These are phyloP conservation scores for sorghum (Sorghum bicolor) DNA, from an alignment of 176 grass and related monocot genomes.

Conservation along the genomic window Sorghum_bicolor_NCBIv3 NC_012872.2:58045001-58045500, in stretches of 20 bases:
- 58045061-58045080: background rate
- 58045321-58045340: background rate
- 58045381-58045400: background rate
- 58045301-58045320: background rate
- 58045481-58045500: slow-evolving; percentile 83
- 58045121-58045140: background rate
- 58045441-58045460: slow-evolving; percentile 64
- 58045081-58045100: background rate
- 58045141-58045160: background rate
- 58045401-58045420: slow-evolving; percentile 20
- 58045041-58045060: background rate
- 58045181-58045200: background rate
- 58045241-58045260: background rate
- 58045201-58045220: background rate
- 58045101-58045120: background rate
- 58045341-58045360: background rate
- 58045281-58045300: background rate
- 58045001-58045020: background rate
- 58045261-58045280: background rate
- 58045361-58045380: background rate
- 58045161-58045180: background rate
- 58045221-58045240: background rate
- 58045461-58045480: slow-evolving; percentile 84
- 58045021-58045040: background rate
- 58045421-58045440: slow-evolving; percentile 20